Evolutionary conservation across 2,329 filamentous ascomycete genomes (phyloP), one percentile per base, ranked within the genome.

Genomic region (Phyllosticta capitalensis): DNA sequence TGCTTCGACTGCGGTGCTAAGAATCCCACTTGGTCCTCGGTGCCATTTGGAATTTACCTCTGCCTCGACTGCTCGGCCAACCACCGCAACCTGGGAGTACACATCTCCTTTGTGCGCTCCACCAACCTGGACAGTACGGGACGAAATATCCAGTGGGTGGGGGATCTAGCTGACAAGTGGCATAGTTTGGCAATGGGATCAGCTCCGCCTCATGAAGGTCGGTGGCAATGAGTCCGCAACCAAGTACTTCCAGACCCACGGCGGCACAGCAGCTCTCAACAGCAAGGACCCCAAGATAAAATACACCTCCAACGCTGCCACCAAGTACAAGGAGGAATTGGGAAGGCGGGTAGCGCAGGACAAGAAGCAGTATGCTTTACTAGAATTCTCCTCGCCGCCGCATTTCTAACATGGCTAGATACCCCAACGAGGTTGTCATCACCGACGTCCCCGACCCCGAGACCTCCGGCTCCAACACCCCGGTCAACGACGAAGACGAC

Each of bases 1-100:
- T 99, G 94, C 82, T 99, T 99, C 77, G 94, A 99, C 78, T 99
- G 94, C 76, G 87, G 89, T 72, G 88, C 91, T 69, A 97, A 97
- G 78, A 96, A 96, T 72, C 94, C 94, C 63, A 97, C 94, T 61
- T 99, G 94, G 94, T 95, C 92, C 7, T 97, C 92, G 6, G 92
- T 96, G 30, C 92, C 92, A 10, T 91, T 99, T 65, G 94, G 90
- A 71, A 97, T 99, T 74, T 99, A 97, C 74, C 85, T 99, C 21
- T 99, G 94, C 72, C 87, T 99, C 69, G 94, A 99, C 78, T 99
- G 94, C 79, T 96, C 92, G 50, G 88, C 92, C 60, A 91, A 96
- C 75, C 94, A 99, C 76, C 88, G 94, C 68, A 97, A 97, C 75
- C 86, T 99, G 69, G 94, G 94, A 75, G 92, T 97, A 62, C 94